Percentiles rank a stretch among this genome's conserved stretches.
Evolutionary conservation across 768 basidiomycete species (phyloP).

Genomic region (Pleurotus citrinopileatus): DNA sequence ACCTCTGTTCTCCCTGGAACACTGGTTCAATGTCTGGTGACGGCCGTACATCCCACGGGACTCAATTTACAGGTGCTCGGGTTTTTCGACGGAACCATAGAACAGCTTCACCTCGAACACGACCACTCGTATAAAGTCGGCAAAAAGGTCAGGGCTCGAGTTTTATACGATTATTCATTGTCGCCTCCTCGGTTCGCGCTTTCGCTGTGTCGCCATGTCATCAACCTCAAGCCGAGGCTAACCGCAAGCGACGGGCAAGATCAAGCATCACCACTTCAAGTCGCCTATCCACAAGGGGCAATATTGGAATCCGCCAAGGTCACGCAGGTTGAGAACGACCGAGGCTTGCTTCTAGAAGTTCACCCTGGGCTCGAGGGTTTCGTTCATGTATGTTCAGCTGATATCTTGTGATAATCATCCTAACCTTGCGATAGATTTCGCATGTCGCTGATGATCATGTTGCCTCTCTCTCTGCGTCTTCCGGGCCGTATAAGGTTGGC

Average conservation of each 20-base stretch:
- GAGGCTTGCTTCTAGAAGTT: constrained; percentile 74
- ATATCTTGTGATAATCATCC: constrained; percentile 7
- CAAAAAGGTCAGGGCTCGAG: constrained; percentile 77
- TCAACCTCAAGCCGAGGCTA: constrained; percentile 47
- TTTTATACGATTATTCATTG: constrained; percentile 76
- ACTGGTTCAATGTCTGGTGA: constrained; percentile 80
- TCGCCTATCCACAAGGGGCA: constrained; percentile 72
- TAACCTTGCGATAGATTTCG: constrained; percentile 65
- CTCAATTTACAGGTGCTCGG: constrained; percentile 87
- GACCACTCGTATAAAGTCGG: constrained; percentile 55
- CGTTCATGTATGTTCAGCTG: constrained; percentile 65
- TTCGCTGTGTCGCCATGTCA: constrained; percentile 68
- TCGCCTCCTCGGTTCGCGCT: constrained; percentile 85
- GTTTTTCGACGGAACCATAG: constrained; percentile 89
- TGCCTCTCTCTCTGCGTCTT: constrained; percentile 66
- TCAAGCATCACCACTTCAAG: constrained; percentile 33
- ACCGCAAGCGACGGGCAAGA: constrained; percentile 19
- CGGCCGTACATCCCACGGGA: constrained; percentile 68
- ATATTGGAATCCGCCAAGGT: constrained; percentile 74
- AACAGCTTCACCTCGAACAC: constrained; percentile 69
- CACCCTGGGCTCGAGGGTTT: constrained; percentile 70
- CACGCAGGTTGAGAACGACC: constrained; percentile 70
- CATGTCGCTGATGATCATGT: constrained; percentile 90
- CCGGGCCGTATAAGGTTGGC: constrained; percentile 78
- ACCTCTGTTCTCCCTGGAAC: constrained; percentile 84